Conservation (phyloP, 495 filamentous ascomycete species). For the Tetracladium marchalianum region DNA sequence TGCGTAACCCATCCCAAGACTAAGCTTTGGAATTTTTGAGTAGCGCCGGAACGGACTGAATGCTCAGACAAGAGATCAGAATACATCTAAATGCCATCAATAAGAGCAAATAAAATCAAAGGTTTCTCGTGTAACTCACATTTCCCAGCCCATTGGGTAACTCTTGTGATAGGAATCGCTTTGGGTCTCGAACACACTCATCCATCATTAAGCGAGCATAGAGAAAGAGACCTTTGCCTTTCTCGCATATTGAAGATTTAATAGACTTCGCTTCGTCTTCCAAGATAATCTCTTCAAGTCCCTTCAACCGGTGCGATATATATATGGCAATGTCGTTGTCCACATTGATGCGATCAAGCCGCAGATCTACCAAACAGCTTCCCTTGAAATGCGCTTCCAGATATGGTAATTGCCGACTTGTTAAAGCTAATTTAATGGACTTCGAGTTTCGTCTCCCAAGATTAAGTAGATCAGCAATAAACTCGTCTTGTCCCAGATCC, state of each 20-base stretch:
- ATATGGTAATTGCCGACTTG: neutral
- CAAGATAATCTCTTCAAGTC: neutral
- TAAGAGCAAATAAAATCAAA: too few species aligned
- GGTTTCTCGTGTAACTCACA: neutral
- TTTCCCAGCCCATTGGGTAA: constrained; percentile 31
- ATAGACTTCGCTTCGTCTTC: neutral
- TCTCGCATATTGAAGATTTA: neutral
- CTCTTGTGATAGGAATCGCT: constrained; percentile 10
- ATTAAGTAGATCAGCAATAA: neutral
- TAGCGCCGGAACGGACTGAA: constrained; percentile 22
- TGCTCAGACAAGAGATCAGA: constrained; percentile 31
- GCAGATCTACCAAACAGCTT: neutral
- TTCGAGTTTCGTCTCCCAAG: neutral
- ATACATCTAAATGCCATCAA: constrained; percentile 25
- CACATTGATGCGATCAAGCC: neutral
- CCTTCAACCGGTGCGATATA: neutral
- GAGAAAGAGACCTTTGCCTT: constrained; percentile 30
- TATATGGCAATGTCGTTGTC: neutral
- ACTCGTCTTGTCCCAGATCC: constrained; percentile 3
- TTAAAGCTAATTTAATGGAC: neutral
- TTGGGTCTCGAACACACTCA: constrained; percentile 20
- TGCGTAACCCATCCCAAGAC: constrained; percentile 38
- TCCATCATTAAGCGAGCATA: constrained; percentile 38
- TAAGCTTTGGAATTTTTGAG: constrained; percentile 27
- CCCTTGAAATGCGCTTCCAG: neutral